Base-by-base conservation (phyloP, 257 asterid species). In the Perilla frutescens region DNA sequence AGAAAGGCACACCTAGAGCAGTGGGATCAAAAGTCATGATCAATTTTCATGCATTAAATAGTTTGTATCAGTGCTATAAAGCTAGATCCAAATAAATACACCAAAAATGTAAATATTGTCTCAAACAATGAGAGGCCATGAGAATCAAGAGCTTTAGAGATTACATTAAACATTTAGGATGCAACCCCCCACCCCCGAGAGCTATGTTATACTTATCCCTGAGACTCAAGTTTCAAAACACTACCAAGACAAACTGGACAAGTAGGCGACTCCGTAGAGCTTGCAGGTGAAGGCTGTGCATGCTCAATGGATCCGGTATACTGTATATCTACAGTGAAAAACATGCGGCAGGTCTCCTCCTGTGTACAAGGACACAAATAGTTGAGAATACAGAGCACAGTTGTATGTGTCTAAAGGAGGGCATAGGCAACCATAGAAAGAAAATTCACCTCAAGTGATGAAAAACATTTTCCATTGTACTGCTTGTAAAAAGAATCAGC, bases 161-260 rank as follows among this genome's bases (percentile, higher is more conserved):
- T 15, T 58, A 66, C 64, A 67, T 66, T 66, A 34, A 34, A 34
- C 37, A 34, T 34, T 34, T 34, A 34, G 37, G 37, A 34, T 20
- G 26, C 26, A 20, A 0, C 26, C 26, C 26, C 26, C 26, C 26
- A 0, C 26, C 26, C 26, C 26, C 26, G 0, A 0, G 26, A 20
- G 26, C 26, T 20, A 20, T 20, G 26, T 20, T 7, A 49, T 60
- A 77, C n/a, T 48, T 56, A 51, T 51, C 71, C 55, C 5, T 32
- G 40, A 45, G n/a, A 47, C 53, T 49, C 20, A 74, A 63, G 48
- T 62, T 32, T 50, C 31, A 47, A 53, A 64, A 78, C 40, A 74
- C 60, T 89, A 95, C 99, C 99, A 72, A 95, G 99, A 83, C 99
- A 95, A 69, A 92, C 99, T 26, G 98, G 94, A 80, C 98, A 95